Evolutionary conservation across 208 protist species (phyloP).

Genomic region (Borovskyia barvae): DNA sequence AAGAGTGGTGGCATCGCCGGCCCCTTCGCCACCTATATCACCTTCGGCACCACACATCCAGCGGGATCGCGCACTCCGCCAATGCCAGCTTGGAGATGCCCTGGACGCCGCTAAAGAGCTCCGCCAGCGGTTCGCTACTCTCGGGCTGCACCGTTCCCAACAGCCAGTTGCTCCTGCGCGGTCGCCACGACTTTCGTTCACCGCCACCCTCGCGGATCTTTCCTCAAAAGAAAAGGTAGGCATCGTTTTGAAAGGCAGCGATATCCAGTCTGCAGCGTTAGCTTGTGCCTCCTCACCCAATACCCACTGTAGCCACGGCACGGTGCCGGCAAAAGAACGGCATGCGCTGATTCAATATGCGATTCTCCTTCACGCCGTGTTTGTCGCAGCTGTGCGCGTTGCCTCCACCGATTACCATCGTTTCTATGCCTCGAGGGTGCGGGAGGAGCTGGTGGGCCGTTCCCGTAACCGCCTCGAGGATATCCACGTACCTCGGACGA

Average conservation of each 20-base stretch:
- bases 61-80: constrained; percentile 1
- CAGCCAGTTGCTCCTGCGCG: too few species aligned
- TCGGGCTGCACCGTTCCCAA: too few species aligned
- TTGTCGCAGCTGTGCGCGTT: constrained; percentile 1
- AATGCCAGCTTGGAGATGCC: background rate
- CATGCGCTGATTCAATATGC: constrained; percentile 19
- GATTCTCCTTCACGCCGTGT: constrained; percentile 8
- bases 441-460: background rate
- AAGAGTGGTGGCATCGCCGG: too few species aligned
- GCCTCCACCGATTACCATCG: constrained; percentile 6
- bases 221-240: too few species aligned
- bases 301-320: too few species aligned
- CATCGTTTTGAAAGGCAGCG: too few species aligned
- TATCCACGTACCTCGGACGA: background rate
- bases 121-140: background rate
- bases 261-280: too few species aligned
- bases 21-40: too few species aligned
- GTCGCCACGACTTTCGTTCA: too few species aligned
- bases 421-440: background rate
- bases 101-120: constrained; percentile 3
- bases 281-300: too few species aligned
- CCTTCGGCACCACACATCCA: too few species aligned
- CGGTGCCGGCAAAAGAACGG: constrained; percentile 7
- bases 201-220: too few species aligned
- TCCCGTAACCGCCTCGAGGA: background rate